A percentile compares a stretch with the other conserved stretches of the same genome.
These are phyloP conservation scores for Pyronema omphalodes DNA, from an alignment of 495 filamentous ascomycete species.

Conservation along the genomic window DNA sequence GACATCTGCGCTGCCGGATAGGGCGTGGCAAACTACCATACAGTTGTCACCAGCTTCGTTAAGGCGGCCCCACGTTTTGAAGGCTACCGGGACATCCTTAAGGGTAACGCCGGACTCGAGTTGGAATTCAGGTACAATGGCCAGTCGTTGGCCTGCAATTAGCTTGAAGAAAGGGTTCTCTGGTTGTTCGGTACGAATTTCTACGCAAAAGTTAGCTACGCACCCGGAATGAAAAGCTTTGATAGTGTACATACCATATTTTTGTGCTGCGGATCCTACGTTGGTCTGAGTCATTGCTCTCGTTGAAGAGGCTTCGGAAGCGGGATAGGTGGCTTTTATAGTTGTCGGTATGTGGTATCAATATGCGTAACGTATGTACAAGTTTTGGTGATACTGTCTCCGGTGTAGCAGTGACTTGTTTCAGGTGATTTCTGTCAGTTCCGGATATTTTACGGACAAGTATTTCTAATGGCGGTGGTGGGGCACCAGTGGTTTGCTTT, in stretches of 20 bases:
- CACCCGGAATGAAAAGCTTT: neutral
- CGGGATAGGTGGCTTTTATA: too few species aligned
- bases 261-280: neutral
- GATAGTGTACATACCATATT: neutral
- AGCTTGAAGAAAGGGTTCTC: conserved; percentile 82
- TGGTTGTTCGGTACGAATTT: conserved; percentile 34
- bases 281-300: too few species aligned
- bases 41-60: conserved; percentile 66
- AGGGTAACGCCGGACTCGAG: conserved; percentile 84
- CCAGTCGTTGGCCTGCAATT: conserved; percentile 72
- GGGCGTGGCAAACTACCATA: conserved; percentile 90
- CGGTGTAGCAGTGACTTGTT: too few species aligned
- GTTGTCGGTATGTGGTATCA: too few species aligned
- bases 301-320: too few species aligned
- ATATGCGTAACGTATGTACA: too few species aligned
- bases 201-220: neutral
- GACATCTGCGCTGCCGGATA: conserved; percentile 92
- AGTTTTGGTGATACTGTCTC: too few species aligned
- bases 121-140: conserved; percentile 70
- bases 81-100: conserved; percentile 78
- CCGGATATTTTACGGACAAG: too few species aligned
- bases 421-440: too few species aligned
- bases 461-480: too few species aligned
- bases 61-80: conserved; percentile 66
- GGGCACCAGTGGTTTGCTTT: too few species aligned